Evolutionary conservation across 305 asterid genomes (phyloP), one percentile per base, ranked within the genome.

Genomic region (Fraxinus nigra): DNA sequence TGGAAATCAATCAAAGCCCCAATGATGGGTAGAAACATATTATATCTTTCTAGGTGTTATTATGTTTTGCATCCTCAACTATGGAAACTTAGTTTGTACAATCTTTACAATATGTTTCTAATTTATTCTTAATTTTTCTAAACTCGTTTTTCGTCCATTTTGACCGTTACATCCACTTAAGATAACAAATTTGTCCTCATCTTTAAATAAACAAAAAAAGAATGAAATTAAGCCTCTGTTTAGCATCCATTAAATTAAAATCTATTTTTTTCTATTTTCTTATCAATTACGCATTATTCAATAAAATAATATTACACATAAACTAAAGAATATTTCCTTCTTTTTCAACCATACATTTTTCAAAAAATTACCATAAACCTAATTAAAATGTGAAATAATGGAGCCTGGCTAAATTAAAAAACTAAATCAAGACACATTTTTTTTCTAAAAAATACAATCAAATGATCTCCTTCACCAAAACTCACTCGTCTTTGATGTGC

Each of bases 11-110:
- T 24, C 26, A 24, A 24, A 87, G 90, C 82, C 89, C 88, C 87
- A 72, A 82, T 84, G 80, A 81, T 85, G 86, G 82, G 69, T 10
- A 40, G 51, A 40, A 10, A 40, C 14, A 40, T 40, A 40, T 40
- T 40, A 40, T 24, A 24, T 24, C 26, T 24, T 24, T 88, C 87
- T 78, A 85, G 86, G 88, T 77, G 69, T 83, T 85, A 88, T 81
- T 85, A 61, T 86, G 87, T 82, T 85, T 80, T 77, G 43, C 38
- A 34, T 85, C 74, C 40, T 30, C 46, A 11, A 5, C 9, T 2
- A 79, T 63, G 70, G 84, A 65, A 79, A 63, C 78, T 82, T 38
- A 59, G 30, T 8, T 83, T 81, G 51, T 75, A 78, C 34, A 43
- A 43, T 43, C 22, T 51, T 5, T 16, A 51, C 61, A 16, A 16